phyloP scores from a whole-genome alignment of 2,329 filamentous ascomycete genomes.

The Elsinoe arachidis region DNA sequence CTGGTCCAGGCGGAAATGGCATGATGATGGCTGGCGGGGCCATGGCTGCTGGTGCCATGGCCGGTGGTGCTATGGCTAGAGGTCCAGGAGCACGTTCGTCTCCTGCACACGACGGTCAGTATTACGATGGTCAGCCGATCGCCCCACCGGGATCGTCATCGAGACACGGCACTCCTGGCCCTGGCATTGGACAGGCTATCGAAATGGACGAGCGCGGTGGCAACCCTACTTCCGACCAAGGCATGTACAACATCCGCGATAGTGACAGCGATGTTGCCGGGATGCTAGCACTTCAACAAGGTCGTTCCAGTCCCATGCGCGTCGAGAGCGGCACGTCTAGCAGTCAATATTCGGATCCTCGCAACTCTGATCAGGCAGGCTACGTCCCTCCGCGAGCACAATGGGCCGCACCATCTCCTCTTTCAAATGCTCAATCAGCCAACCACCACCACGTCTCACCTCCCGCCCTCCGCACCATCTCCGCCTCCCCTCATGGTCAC shows the following conservation, averaged over 20 bases:
- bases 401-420: constrained; percentile 28
- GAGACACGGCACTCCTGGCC: constrained; percentile 15
- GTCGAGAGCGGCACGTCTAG: constrained; percentile 61
- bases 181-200: constrained; percentile 53
- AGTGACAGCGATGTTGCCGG: constrained; percentile 65
- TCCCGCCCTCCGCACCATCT: constrained; percentile 17
- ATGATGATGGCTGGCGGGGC: constrained; percentile 17
- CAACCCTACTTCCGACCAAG: constrained; percentile 26
- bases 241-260: constrained; percentile 41
- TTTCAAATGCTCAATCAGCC: constrained; percentile 13
- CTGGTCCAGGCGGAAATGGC: constrained; percentile 16
- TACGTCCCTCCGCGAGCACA: constrained; percentile 41
- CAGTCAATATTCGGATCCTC: constrained; percentile 59
- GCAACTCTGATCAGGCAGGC: constrained; percentile 19
- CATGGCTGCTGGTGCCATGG: constrained; percentile 24
- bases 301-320: constrained; percentile 47
- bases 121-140: constrained; percentile 32
- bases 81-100: constrained; percentile 35
- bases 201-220: constrained; percentile 72
- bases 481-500: constrained; percentile 20
- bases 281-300: constrained; percentile 64
- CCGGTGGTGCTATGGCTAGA: constrained; percentile 23
- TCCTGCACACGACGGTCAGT: constrained; percentile 18
- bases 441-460: constrained; percentile 14
- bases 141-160: constrained; percentile 15